These are phyloP conservation scores for Myxozyma neotropica DNA, from an alignment of 805 yeast species.

Conservation along the genomic window DNA sequence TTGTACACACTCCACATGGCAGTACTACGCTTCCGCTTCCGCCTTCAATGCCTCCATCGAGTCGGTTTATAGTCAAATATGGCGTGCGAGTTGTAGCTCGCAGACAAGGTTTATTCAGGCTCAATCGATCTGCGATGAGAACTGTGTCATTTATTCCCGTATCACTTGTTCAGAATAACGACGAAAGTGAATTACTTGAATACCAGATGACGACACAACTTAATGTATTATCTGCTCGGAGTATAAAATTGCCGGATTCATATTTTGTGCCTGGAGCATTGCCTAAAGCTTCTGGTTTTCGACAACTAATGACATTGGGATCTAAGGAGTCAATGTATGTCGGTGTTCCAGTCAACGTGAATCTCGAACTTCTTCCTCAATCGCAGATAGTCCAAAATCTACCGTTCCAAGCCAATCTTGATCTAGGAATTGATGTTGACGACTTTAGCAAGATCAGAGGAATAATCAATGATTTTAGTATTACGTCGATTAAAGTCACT, in stretches of 20 bases:
- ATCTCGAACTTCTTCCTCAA: not conserved
- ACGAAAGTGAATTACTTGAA: not conserved
- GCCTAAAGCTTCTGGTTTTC: constrained; percentile 15
- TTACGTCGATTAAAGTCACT: constrained; percentile 5
- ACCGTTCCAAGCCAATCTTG: constrained; percentile 4
- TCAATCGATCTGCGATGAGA: not conserved
- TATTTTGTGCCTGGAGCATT: constrained; percentile 25
- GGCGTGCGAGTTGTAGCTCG: constrained; percentile 6
- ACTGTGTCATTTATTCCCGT: constrained; percentile 6
- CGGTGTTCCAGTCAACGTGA: constrained; percentile 11
- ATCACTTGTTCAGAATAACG: not conserved
- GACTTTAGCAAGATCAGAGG: constrained; percentile 2
- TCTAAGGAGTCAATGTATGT: constrained; percentile 15
- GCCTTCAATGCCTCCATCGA: constrained; percentile 9
- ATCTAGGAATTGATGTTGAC: constrained; percentile 12
- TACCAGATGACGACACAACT: not conserved
- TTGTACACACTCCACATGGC: not conserved
- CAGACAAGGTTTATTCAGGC: constrained; percentile 14
- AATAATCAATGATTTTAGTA: constrained; percentile 7
- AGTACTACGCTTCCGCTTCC: constrained; percentile 11
- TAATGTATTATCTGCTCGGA: constrained; percentile 6
- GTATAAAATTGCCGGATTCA: constrained; percentile 17
- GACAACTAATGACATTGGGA: constrained; percentile 10
- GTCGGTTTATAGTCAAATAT: constrained; percentile 7
- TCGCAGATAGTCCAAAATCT: not conserved